These are phyloP conservation scores for Trichoderma semiorbis DNA, from an alignment of 2,329 filamentous ascomycete species.

Conservation along the genomic window DNA sequence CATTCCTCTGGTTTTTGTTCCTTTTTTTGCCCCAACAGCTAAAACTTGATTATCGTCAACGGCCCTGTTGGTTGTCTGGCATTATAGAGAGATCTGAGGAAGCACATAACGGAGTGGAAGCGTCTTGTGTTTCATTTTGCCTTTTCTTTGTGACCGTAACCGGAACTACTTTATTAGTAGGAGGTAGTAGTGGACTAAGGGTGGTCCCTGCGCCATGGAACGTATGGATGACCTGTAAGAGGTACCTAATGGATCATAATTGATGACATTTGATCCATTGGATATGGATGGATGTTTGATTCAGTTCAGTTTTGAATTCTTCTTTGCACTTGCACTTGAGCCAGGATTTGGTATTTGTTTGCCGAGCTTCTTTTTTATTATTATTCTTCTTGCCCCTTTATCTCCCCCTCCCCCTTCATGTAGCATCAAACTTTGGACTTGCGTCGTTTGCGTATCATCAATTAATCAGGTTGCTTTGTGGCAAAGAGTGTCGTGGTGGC, in stretches of 20 bases:
- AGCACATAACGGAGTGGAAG: neutral
- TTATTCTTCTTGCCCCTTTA: neutral
- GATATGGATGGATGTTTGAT: neutral
- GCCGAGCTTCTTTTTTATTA: neutral
- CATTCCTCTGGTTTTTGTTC: neutral
- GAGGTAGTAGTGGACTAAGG: neutral
- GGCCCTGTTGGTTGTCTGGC: neutral
- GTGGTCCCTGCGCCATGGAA: neutral
- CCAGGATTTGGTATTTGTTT: neutral
- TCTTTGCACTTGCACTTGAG: neutral
- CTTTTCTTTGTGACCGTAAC: neutral
- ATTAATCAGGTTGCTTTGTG: neutral
- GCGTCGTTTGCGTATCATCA: conserved; percentile 14
- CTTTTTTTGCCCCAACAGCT: conserved; percentile 7
- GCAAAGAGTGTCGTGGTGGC: conserved; percentile 4
- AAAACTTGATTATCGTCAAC: conserved; percentile 1
- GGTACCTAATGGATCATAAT: neutral
- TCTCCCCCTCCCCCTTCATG: neutral
- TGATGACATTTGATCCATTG: neutral
- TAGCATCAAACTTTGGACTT: conserved; percentile 5
- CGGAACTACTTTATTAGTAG: neutral
- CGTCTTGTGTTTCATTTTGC: neutral
- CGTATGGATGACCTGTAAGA: neutral
- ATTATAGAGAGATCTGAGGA: neutral
- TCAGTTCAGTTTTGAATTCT: neutral